A percentile compares a stretch with the other conserved stretches of the same genome.
Evolutionary conservation across 192 early-diverging fungal species (phyloP).

Genomic region (Funneliformis mosseae): DNA sequence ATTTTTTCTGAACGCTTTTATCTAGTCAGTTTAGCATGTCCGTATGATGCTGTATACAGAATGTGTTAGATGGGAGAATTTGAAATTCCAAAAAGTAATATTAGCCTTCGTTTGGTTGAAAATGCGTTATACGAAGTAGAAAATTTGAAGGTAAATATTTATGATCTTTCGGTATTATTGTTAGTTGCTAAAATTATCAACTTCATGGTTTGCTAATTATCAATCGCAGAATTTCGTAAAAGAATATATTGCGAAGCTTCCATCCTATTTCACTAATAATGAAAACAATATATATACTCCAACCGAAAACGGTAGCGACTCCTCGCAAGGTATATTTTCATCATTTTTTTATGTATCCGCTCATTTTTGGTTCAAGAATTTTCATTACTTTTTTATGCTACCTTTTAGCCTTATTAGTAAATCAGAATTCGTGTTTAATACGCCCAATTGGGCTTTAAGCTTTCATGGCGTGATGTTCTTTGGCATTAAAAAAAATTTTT

Average conservation of each 20-base stretch:
- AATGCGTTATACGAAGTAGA: not conserved
- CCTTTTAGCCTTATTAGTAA: too few species aligned
- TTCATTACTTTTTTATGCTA: too few species aligned
- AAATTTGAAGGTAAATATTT: conserved; percentile 21
- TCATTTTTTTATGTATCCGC: too few species aligned
- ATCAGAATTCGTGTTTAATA: too few species aligned
- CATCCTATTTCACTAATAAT: conserved; percentile 3
- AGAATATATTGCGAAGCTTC: conserved; percentile 25
- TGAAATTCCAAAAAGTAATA: conserved; percentile 18
- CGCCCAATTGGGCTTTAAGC: too few species aligned
- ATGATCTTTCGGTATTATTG: not conserved
- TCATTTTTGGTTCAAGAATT: too few species aligned
- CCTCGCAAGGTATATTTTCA: not conserved
- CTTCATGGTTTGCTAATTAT: not conserved
- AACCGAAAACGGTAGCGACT: conserved; percentile 4
- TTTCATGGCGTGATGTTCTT: too few species aligned
- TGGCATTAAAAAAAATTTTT: too few species aligned
- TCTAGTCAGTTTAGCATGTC: not conserved
- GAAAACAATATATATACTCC: not conserved
- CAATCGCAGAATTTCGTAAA: conserved; percentile 5
- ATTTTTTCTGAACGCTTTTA: too few species aligned
- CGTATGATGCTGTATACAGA: conserved; percentile 19
- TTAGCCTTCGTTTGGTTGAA: conserved; percentile 17
- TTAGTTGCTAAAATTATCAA: conserved; percentile 18
- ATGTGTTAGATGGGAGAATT: conserved; percentile 22